Evolutionary conservation across 371 early-diverging fungal species (phyloP), one percentile per base, ranked within the genome.

Genomic region (Gilbertella persicaria): DNA sequence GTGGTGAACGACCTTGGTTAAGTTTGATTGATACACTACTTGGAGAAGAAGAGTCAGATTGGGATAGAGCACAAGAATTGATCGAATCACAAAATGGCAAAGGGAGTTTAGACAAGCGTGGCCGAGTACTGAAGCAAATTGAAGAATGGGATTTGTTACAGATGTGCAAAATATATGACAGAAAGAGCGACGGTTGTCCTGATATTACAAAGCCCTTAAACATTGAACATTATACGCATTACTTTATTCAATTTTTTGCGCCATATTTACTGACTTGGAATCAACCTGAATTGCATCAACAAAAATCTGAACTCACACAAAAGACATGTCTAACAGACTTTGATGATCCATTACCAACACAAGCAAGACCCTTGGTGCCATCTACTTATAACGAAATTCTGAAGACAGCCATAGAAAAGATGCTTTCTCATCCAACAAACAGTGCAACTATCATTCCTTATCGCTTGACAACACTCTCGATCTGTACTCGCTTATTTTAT

Each of bases 11-110:
- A 44, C 40, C 46, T 4, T 51, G 57, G 8, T 40, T 74, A 25
- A 69, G 69, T 5, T 21, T 58, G 33, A 64, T 78, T 30, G 78
- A 74, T 44, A 46, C 40, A 5, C 36, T 72, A 36, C 26, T 73
- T 24, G 78, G 75, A 4, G 63, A 70, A 23, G 75, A 74, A 41
- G 60, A 57, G 6, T 54, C 51, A 1, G 64, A 63, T 10, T 75
- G 75, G 75, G 69, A 67, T 38, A 58, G 66, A 2, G 75, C 69
- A 0, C 56, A 66, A 17, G 44, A 53, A 8, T 16, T 67, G 24
- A 46, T 73, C 16, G 23, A 28, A 2, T 28, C 42, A 8, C 38
- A 47, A 26, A 51, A 58, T n/a, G 33, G 48, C 12, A 37, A 43
- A 21, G 51, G 39, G 10, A 12, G 40, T 2, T 16, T 54, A 17